phyloP scores from a whole-genome alignment of 768 basidiomycete genomes.

The Boletus reticuloceps region DNA sequence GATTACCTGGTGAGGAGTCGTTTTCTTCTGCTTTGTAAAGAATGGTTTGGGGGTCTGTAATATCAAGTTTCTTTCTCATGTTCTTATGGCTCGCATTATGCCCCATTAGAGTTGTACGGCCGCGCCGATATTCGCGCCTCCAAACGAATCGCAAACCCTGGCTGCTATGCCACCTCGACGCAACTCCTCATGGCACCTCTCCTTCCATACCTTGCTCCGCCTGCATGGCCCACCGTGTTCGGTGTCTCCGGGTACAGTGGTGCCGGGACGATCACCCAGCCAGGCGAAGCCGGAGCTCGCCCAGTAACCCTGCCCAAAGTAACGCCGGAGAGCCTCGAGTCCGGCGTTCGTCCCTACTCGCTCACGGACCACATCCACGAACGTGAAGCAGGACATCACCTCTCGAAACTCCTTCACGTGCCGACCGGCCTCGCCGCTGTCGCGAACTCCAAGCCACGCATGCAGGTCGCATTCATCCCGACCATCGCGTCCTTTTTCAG shows the following conservation, averaged over 20 bases:
- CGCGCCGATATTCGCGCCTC: slow-evolving; percentile 65
- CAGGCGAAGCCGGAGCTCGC: slow-evolving; percentile 57
- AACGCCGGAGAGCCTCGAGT: slow-evolving; percentile 66
- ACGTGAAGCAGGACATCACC: slow-evolving; percentile 86
- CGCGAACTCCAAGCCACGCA: slow-evolving; percentile 8
- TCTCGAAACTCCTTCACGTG: slow-evolving; percentile 54
- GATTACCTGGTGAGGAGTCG: slow-evolving; percentile 90
- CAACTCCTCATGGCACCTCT: slow-evolving; percentile 93
- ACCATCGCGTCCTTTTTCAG: slow-evolving; percentile 93
- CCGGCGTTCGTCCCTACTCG: slow-evolving; percentile 80
- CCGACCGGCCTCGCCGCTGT: background rate
- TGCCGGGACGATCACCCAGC: slow-evolving; percentile 79
- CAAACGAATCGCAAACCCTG: slow-evolving; percentile 71
- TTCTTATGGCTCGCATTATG: slow-evolving; percentile 13
- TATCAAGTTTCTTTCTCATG: slow-evolving; percentile 35
- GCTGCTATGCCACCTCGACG: slow-evolving; percentile 92
- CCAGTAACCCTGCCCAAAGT: slow-evolving; percentile 82
- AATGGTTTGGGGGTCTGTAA: slow-evolving; percentile 32
- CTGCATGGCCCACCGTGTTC: slow-evolving; percentile 78
- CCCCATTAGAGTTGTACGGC: slow-evolving; percentile 74
- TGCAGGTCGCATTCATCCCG: slow-evolving; percentile 84
- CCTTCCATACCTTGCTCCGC: slow-evolving; percentile 59
- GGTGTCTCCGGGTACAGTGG: slow-evolving; percentile 95
- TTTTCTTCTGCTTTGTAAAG: slow-evolving; percentile 28
- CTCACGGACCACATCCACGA: slow-evolving; percentile 99